Evolutionary conservation across 2,329 filamentous ascomycete genomes (phyloP).

Genomic region (Hypoxylon sp.): DNA sequence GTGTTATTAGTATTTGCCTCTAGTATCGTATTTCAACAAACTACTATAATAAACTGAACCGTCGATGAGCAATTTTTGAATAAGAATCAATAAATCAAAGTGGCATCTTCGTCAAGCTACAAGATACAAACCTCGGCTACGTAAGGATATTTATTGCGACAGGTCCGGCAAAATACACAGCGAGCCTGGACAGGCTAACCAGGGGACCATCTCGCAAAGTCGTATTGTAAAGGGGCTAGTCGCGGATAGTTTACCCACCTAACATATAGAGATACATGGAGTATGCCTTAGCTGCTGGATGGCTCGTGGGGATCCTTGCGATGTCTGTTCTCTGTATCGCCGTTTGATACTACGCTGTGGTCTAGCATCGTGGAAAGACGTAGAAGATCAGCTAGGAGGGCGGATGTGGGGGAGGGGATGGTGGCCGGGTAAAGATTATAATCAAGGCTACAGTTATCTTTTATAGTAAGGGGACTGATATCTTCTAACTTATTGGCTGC

Average conservation of each 20-base stretch:
- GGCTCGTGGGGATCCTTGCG: conserved; percentile 1
- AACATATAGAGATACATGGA: not conserved
- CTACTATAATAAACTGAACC: too few relatives aligned
- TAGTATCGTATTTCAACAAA: too few relatives aligned
- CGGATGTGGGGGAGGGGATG: conserved; percentile 2
- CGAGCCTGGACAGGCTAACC: conserved; percentile 23
- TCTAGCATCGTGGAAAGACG: not conserved
- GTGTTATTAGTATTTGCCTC: too few relatives aligned
- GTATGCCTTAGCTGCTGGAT: conserved; percentile 19
- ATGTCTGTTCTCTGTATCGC: not conserved
- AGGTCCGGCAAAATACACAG: conserved; percentile 36
- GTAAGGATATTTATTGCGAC: conserved; percentile 31
- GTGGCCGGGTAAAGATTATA: conserved; percentile 1
- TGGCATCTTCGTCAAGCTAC: conserved; percentile 3
- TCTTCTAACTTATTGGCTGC: not conserved
- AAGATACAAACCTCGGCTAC: conserved; percentile 12
- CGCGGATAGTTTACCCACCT: conserved; percentile 12
- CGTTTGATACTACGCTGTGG: not conserved
- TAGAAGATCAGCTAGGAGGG: not conserved
- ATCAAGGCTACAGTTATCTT: not conserved
- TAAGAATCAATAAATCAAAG: conserved; percentile 1
- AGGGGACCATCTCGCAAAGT: conserved; percentile 12
- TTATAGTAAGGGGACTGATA: too few relatives aligned
- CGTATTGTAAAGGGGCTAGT: conserved; percentile 14
- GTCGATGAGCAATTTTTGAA: too few relatives aligned